Conservation (phyloP, 768 basidiomycete species). For the Lactarius sp. region DNA sequence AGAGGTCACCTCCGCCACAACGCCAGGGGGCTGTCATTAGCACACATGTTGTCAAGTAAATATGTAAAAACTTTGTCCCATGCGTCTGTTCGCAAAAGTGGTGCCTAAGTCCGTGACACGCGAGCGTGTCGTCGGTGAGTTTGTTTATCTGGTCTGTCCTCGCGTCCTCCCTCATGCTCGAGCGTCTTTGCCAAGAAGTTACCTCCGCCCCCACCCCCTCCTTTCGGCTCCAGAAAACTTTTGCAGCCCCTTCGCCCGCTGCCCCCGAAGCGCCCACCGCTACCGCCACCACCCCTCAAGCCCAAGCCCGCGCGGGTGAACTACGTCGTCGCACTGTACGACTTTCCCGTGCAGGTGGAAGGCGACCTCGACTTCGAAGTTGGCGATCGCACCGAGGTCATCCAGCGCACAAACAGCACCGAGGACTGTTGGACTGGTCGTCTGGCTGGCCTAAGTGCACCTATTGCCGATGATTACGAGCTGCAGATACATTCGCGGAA, state of each 20-base stretch:
- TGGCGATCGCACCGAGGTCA: conserved; percentile 87
- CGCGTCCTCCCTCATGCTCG: no score
- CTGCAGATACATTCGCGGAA: no score
- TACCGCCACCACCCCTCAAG: conserved; percentile 89
- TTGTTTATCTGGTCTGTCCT: no score
- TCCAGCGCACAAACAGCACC: conserved; percentile 71
- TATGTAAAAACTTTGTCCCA: no score
- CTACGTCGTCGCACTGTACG: conserved; percentile 91
- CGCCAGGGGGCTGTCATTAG: no score
- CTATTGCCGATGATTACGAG: no score
- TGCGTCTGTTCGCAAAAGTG: no score
- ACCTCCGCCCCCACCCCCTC: conserved; percentile 25
- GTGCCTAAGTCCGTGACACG: no score
- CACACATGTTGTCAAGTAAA: no score
- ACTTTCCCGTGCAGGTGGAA: conserved; percentile 90
- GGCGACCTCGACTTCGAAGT: conserved; percentile 88
- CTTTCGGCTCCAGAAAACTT: conserved; percentile 42
- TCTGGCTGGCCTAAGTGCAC: conserved; percentile 53
- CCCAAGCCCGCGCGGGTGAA: conserved; percentile 63
- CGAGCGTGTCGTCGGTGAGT: no score
- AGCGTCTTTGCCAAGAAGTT: no score
- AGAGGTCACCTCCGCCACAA: conserved; percentile 25
- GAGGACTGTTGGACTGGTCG: conserved; percentile 99
- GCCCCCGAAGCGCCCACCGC: conserved; percentile 69
- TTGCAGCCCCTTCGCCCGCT: conserved; percentile 32